Base-by-base conservation (phyloP, 768 basidiomycete species). In the Chalciporus piperatus region DNA sequence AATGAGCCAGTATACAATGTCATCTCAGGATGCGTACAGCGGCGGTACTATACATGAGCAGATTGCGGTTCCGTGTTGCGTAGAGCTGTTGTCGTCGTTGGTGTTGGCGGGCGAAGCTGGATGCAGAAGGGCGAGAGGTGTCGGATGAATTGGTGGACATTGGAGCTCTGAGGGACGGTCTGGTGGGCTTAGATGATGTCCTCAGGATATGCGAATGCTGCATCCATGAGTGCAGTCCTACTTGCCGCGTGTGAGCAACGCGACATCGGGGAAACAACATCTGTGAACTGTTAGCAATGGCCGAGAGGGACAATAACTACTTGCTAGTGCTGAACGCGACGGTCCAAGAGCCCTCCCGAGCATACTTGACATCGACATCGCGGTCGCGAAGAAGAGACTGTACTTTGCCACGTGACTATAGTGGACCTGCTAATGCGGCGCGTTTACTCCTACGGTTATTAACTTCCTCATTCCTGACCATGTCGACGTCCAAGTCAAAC, bases 31-130 rank as follows among this genome's bases (percentile, higher is more conserved):
- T 3, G 73, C 88, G 50, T 74, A 93, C 88, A 48, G 87, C 83
- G 3, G 93, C 90, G 20, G 87, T 79, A 16, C 83, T 81, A 68
- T 95, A 96, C 85, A 95, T 86, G 52, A 92, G 72, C 55, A 95
- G 70, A 39, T 81, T 83, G 35, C 85, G 79, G 60, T 94, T 95
- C 61, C 75, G 70, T 62, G 81, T 72, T 3, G 76, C 77, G 64
- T 83, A 78, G 37, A 81, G 52, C 33, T 69, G 65, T 47, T 70
- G 67, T 39, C 77, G 67, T 6, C 69, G 66, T 44, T 67, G 63
- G 32, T 57, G 65, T 41, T 54, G 68, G 52, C 30, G 69, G 39
- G 38, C 41, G n/a, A 54, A 52, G 38, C 32, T 47, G 6, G 49
- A 14, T 27, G 33, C n/a, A 6, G 50, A 33, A 13, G 41, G 23